These are phyloP conservation scores for Phytophthora fragariae DNA, from an alignment of 352 stramenopile species.

Conservation along the genomic window DNA sequence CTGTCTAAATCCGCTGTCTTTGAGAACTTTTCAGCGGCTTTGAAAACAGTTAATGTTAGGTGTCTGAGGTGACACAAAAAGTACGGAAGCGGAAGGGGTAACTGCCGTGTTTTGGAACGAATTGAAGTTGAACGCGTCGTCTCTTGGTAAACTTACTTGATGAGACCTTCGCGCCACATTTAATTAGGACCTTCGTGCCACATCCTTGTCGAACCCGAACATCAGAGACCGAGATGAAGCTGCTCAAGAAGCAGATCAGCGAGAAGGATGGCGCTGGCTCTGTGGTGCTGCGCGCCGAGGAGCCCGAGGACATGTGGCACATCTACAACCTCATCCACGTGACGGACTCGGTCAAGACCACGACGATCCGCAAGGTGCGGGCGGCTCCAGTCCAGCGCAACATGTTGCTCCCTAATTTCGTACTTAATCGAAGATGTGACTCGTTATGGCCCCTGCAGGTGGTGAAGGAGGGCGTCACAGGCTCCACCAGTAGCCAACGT, in stretches of 20 bases:
- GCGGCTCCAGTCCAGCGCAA: not conserved
- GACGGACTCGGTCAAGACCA: slow-evolving; percentile 95
- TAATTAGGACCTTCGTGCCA: not conserved
- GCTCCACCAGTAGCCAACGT: slow-evolving; percentile 95
- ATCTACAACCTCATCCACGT: slow-evolving; percentile 98
- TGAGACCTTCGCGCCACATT: too few relatives aligned
- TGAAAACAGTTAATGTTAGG: too few relatives aligned
- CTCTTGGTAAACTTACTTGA: not conserved
- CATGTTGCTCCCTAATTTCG: not conserved
- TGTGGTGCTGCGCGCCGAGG: slow-evolving; percentile 94
- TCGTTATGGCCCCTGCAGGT: slow-evolving; percentile 58
- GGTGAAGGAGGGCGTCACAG: slow-evolving; percentile 95
- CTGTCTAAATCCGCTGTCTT: too few relatives aligned
- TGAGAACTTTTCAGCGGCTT: too few relatives aligned
- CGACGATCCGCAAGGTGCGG: slow-evolving; percentile 96
- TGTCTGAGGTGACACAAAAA: too few relatives aligned
- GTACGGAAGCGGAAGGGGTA: not conserved
- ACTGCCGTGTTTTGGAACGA: slow-evolving; percentile 23
- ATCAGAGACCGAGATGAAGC: slow-evolving; percentile 79
- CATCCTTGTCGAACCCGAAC: not conserved
- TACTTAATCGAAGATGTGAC: slow-evolving; percentile 25
- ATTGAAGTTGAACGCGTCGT: slow-evolving; percentile 23
- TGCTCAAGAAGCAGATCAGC: slow-evolving; percentile 92
- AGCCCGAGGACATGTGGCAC: slow-evolving; percentile 99
- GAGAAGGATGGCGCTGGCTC: slow-evolving; percentile 95